Evolutionary conservation across 2,329 filamentous ascomycete genomes (phyloP).

Genomic region (Pyrenochaeta sp.): DNA sequence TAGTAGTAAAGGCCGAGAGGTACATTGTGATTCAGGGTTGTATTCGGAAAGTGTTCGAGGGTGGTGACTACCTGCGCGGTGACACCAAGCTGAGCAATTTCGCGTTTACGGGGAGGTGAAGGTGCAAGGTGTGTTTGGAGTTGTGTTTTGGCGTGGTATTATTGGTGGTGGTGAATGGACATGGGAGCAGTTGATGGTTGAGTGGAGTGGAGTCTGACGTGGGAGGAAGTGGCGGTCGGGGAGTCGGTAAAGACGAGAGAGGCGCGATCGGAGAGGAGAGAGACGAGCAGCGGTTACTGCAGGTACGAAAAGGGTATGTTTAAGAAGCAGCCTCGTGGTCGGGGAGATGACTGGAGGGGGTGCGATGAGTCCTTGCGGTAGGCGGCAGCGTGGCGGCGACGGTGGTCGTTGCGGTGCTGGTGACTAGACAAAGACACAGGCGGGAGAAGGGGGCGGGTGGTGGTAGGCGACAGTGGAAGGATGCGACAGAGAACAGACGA

Average conservation of each 20-base stretch:
- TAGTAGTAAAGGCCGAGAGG: slow-evolving; percentile 37
- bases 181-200: slow-evolving; percentile 24
- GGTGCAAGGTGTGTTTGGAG: slow-evolving; percentile 19
- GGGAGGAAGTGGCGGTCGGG: slow-evolving; percentile 39
- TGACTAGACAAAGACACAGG: slow-evolving; percentile 35
- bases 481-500: slow-evolving; percentile 27
- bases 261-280: slow-evolving; percentile 10
- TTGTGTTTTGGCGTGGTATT: slow-evolving; percentile 34
- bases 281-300: slow-evolving; percentile 13
- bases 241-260: slow-evolving; percentile 25
- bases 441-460: slow-evolving; percentile 16
- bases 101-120: slow-evolving; percentile 22
- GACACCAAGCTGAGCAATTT: slow-evolving; percentile 41
- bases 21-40: slow-evolving; percentile 45
- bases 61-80: slow-evolving; percentile 33
- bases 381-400: slow-evolving; percentile 39
- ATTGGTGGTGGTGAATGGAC: slow-evolving; percentile 29
- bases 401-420: slow-evolving; percentile 32
- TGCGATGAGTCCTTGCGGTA: slow-evolving; percentile 30
- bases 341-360: slow-evolving; percentile 19
- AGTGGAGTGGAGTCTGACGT: slow-evolving; percentile 29
- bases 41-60: slow-evolving; percentile 37
- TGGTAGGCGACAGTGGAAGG: slow-evolving; percentile 18
- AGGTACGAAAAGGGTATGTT: slow-evolving; percentile 16
- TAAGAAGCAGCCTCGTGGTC: slow-evolving; percentile 27